Evolutionary conservation across 1,284 basidiomycete genomes (phyloP).

Genomic region (Irpex sp.): DNA sequence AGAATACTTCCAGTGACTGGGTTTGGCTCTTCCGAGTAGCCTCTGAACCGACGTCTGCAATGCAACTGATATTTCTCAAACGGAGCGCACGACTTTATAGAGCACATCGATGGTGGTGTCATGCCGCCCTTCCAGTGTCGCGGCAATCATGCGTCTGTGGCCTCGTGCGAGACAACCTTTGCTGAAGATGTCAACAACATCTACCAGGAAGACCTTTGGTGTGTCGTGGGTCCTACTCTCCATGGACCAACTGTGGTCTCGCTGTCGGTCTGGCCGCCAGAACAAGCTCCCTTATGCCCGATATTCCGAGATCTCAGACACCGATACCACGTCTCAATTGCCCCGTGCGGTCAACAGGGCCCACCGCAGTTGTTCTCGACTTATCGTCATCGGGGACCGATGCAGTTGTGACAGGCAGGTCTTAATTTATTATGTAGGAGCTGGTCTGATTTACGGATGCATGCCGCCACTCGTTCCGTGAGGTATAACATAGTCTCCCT

Average conservation of each 20-base stretch:
- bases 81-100: too few species aligned
- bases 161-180: too few species aligned
- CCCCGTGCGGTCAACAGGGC: neutral
- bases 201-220: neutral
- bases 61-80: too few species aligned
- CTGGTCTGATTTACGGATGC: neutral
- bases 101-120: too few species aligned
- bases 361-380: neutral
- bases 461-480: neutral
- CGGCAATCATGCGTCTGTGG: too few species aligned
- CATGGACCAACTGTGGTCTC: neutral
- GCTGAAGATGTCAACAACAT: too few species aligned
- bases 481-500: neutral
- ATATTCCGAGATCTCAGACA: neutral
- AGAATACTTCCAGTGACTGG: too few species aligned
- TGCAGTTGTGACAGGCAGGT: neutral
- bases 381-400: neutral
- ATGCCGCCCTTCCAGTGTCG: too few species aligned
- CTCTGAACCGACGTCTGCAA: too few species aligned
- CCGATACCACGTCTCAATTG: neutral
- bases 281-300: neutral
- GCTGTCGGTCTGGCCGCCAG: neutral
- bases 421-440: neutral
- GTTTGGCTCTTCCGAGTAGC: too few species aligned
- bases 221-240: neutral